Percentiles rank a stretch among this genome's conserved stretches.
Conservation (phyloP, 2,329 filamentous ascomycete species). For the Pseudocercospora crystallina region DNA sequence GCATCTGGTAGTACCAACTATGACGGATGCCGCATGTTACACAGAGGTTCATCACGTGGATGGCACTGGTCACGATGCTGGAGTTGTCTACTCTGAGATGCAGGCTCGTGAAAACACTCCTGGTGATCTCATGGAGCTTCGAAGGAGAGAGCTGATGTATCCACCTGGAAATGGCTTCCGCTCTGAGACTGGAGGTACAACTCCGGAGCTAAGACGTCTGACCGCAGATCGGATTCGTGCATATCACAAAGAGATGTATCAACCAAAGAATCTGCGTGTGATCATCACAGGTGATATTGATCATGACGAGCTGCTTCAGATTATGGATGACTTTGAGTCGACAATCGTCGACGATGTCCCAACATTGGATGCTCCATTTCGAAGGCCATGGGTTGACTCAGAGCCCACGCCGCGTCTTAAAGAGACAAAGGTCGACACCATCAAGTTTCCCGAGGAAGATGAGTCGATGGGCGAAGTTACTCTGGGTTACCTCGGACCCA, state of each 20-base stretch:
- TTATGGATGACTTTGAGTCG: conserved; percentile 84
- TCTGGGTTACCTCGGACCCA: conserved; percentile 82
- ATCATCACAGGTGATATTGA: conserved; percentile 91
- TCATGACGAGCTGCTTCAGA: conserved; percentile 73
- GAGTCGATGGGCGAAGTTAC: conserved; percentile 88
- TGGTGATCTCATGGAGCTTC: conserved; percentile 82
- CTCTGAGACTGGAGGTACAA: conserved; percentile 98
- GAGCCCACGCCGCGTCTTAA: conserved; percentile 70
- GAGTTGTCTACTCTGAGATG: conserved; percentile 92
- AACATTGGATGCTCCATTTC: conserved; percentile 70
- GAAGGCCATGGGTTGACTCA: conserved; percentile 88
- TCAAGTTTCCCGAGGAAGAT: conserved; percentile 95
- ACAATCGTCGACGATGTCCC: conserved; percentile 83
- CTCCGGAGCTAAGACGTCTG: conserved; percentile 81
- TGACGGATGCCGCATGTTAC: conserved; percentile 89
- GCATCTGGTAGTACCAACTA: conserved; percentile 84
- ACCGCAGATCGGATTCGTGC: conserved; percentile 88
- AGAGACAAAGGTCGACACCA: conserved; percentile 70
- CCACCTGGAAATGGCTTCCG: conserved; percentile 88
- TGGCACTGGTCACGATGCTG: conserved; percentile 89
- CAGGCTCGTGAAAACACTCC: conserved; percentile 87
- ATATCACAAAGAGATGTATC: conserved; percentile 96
- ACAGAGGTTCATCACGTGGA: conserved; percentile 97
- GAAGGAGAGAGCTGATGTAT: conserved; percentile 76
- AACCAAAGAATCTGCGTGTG: conserved; percentile 90